These are phyloP conservation scores for Collybia sp. DNA, from an alignment of 768 basidiomycete species.

Conservation along the genomic window DNA sequence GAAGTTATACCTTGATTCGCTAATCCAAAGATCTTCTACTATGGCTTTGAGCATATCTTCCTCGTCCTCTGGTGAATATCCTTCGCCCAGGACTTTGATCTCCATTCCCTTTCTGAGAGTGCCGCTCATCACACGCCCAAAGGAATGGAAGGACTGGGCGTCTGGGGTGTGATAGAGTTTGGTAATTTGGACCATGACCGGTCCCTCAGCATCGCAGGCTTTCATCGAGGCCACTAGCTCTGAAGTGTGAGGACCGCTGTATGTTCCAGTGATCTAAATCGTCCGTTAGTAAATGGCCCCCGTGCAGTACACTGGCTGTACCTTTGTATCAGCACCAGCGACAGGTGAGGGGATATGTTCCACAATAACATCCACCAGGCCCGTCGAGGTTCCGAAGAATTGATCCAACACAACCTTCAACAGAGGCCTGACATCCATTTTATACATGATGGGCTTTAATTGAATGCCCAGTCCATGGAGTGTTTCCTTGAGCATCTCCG, in stretches of 20 bases:
- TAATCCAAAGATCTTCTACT: constrained; percentile 88
- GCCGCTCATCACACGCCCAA: constrained; percentile 91
- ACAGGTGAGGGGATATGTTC: constrained; percentile 86
- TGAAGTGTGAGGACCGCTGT: constrained; percentile 84
- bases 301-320: constrained; percentile 17
- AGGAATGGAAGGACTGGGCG: constrained; percentile 94
- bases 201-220: constrained; percentile 77
- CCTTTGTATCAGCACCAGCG: constrained; percentile 56
- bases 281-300: neutral
- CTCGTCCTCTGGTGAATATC: constrained; percentile 98
- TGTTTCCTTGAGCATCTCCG: constrained; percentile 80
- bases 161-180: constrained; percentile 97
- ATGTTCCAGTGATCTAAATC: constrained; percentile 71
- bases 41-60: constrained; percentile 91
- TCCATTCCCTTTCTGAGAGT: constrained; percentile 79
- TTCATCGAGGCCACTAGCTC: constrained; percentile 78
- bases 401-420: constrained; percentile 91
- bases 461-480: constrained; percentile 73
- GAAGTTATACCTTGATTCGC: constrained; percentile 72
- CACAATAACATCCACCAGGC: constrained; percentile 89
- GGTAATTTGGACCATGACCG: constrained; percentile 88
- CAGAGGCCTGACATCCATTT: constrained; percentile 96
- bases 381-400: constrained; percentile 90
- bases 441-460: constrained; percentile 91
- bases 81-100: constrained; percentile 96